Percentiles rank a stretch among this genome's conserved stretches.
These are phyloP conservation scores for Corylus avellana DNA, from an alignment of 306 rosid genomes.

Conservation along the genomic window DNA sequence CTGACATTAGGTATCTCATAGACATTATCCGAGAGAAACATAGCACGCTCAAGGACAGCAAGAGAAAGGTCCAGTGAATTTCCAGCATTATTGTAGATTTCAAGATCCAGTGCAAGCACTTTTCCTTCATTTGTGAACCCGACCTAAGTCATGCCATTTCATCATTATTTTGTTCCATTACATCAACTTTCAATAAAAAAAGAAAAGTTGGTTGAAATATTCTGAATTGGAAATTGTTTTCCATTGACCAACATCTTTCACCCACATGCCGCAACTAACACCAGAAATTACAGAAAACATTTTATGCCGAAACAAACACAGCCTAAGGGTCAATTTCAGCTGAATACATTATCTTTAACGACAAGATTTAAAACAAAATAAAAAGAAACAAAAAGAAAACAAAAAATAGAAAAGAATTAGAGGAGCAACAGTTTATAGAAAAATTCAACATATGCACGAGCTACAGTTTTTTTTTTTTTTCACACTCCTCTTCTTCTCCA, in stretches of 20 bases:
- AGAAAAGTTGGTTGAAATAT: not conserved
- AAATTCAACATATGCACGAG: not conserved
- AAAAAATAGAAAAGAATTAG: not conserved
- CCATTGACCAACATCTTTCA: no score
- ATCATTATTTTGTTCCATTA: conserved; percentile 22
- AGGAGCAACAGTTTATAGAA: not conserved
- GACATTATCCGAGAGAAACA: conserved; percentile 93
- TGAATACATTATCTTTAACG: not conserved
- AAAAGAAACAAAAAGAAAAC: not conserved
- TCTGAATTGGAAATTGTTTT: no score
- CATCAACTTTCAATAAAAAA: conserved; percentile 17
- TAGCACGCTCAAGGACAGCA: conserved; percentile 90
- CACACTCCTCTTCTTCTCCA: not conserved
- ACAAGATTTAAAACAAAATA: not conserved
- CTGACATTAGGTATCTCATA: conserved; percentile 94
- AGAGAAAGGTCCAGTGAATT: conserved; percentile 87
- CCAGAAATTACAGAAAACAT: no score
- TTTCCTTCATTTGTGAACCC: conserved; percentile 93
- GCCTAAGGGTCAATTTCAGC: not conserved
- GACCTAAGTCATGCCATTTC: conserved; percentile 49
- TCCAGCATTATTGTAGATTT: conserved; percentile 88
- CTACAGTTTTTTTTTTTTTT: not conserved
- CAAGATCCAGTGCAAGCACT: conserved; percentile 85
- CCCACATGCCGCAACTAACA: no score
- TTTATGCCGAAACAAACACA: no score